Evolutionary conservation across 495 filamentous ascomycete genomes (phyloP), one percentile per base, ranked within the genome.

Genomic region (Coniosporium apollinis): DNA sequence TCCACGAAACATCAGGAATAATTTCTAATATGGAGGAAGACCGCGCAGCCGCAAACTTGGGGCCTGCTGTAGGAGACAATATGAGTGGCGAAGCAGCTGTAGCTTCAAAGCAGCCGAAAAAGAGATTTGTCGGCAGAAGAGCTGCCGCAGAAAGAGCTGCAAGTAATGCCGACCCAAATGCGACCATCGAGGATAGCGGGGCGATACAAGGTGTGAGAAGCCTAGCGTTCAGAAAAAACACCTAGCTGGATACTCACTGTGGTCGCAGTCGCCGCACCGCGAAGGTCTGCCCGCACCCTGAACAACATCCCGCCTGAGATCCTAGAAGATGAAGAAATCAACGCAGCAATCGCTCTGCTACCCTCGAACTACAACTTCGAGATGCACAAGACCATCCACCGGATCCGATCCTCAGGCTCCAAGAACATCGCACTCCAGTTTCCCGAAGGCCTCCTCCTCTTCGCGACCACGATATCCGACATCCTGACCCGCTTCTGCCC

Each of bases 321-420:
- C 42, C 64, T 89, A 16, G 61, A 89, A 38, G 82, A 96, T 52
- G 61, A 73, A 28, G 82, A 79, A n/a, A 79, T 99, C 44, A 83
- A 84, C 58, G 79, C 71, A 11, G 89, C 89, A 2, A 86, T 96
- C 30, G 63, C 71, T 3, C 70, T 94, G 14, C 74, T 99, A 4
- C 89, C 89, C 2, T 58, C 71, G 13, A 96, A 99, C 62, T 99
- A 96, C 65, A 83, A 80, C 28, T 99, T 99, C 52, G 89, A 99
- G 58, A 85, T 99, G 34, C 89, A 79, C 50, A 96, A 99, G 56
- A 96, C 89, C 2, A 89, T 99, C 50, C 84, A 94, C 56, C 74
- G 86, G 19, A 83, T 99, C 48, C 82, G 84, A 28, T 73, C 72
- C 7, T 69, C 76, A 10, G 68, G 65, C 2, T 76, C 85, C 0